Evolutionary conservation across 1,139 yeast genomes (phyloP), one percentile per base, ranked within the genome.

Genomic region (Chernovozyma sophiae-reginae): DNA sequence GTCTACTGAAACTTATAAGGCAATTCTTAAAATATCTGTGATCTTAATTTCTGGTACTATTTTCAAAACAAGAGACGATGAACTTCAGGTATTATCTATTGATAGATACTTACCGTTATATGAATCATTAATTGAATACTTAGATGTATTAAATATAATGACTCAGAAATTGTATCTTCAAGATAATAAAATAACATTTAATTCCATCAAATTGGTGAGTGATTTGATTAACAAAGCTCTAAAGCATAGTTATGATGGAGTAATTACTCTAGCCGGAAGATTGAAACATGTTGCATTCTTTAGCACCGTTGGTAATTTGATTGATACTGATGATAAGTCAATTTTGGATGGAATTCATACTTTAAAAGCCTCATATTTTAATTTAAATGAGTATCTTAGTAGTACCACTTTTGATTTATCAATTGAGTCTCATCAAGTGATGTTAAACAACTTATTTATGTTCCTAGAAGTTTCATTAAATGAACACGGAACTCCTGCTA

Each of bases 1-100:
- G 68, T 67, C 78, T 3, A 60, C 69, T 7, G 79, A 74, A 43
- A 70, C 76, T 1, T 67, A 73, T 42, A 70, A 70, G 50, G 72
- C 79, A 3, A 65, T 75, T 23, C 51, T 74, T 40, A 68, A 73
- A 44, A 68, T 74, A 27, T 59, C 68, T 15, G 64, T 66, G 12
- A 61, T 69, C 24, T 61, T 67, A 38, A 60, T 74, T 14, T 64
- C 74, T 3, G 80, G 79, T 4, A 53, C 66, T 3, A 56, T 74
- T 20, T 70, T 73, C 44, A 60, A 56, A 25, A 52, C 61, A 4
- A 58, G 60, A 38, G 65, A 60, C 28, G 62, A 59, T 27, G 40
- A 37, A 17, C 22, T 16, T 19, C 28, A 22, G 31, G 7, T 35
- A 12, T 18, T 29, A 6, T 48, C 58, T 3, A 55, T 62, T 38